Conservation (phyloP, 1,284 basidiomycete species). For the Sporisorium exsertum region DNA sequence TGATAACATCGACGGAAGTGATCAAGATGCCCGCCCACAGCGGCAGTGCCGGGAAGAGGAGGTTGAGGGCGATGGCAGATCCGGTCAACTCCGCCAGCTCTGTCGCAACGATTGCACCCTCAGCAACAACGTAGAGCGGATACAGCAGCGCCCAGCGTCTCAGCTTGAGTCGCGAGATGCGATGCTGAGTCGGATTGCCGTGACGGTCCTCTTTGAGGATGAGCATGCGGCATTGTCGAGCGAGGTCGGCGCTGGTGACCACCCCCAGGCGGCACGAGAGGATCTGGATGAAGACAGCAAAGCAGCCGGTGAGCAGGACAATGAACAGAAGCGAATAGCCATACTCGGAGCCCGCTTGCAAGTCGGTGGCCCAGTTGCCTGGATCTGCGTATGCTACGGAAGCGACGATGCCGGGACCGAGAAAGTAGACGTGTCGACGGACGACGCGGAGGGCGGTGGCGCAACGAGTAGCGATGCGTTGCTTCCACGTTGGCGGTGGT, state of each 20-base stretch:
- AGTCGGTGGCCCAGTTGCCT: constrained; percentile 68
- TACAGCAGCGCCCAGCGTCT: constrained; percentile 69
- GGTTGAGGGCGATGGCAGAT: constrained; percentile 80
- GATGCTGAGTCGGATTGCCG: constrained; percentile 72
- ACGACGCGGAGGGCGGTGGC: constrained; percentile 25
- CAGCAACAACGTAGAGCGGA: constrained; percentile 74
- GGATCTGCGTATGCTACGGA: constrained; percentile 64
- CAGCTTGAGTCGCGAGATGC: constrained; percentile 80
- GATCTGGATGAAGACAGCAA: constrained; percentile 83
- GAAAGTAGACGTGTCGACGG: constrained; percentile 51
- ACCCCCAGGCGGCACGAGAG: constrained; percentile 73
- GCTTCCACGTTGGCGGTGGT: constrained; percentile 10
- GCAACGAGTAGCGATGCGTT: constrained; percentile 19
- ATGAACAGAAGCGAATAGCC: constrained; percentile 89
- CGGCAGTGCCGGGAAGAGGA: constrained; percentile 80
- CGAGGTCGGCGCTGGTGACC: constrained; percentile 70
- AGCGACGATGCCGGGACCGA: constrained; percentile 62
- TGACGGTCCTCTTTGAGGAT: constrained; percentile 50
- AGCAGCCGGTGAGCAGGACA: constrained; percentile 83
- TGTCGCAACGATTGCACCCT: constrained; percentile 79
- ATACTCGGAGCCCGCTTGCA: constrained; percentile 66
- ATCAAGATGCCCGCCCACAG: constrained; percentile 75
- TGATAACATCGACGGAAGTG: constrained; percentile 84
- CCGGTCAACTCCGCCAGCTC: constrained; percentile 79
- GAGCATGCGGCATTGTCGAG: constrained; percentile 54